Conservation (phyloP, 2,329 filamentous ascomycete species). For the Xylaria sp. region DNA sequence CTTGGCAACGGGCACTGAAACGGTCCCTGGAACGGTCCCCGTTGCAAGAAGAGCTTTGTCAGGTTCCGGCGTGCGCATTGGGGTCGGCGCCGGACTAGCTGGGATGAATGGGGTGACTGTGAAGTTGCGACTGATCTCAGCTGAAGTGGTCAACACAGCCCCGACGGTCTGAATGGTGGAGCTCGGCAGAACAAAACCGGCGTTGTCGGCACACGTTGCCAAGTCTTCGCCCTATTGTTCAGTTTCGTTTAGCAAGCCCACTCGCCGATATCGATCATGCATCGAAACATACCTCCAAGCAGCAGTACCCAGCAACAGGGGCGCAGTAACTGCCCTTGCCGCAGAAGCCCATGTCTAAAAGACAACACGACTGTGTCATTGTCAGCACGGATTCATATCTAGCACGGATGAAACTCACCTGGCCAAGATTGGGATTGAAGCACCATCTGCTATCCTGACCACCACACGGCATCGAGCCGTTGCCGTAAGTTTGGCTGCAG, state of each 20-base stretch:
- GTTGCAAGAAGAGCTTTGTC: background rate
- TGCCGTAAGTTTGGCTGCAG: slow-evolving; percentile 35
- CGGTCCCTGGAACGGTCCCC: background rate
- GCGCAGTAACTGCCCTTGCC: slow-evolving; percentile 34
- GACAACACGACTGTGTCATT: slow-evolving; percentile 33
- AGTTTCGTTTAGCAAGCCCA: slow-evolving; percentile 15
- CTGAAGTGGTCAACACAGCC: slow-evolving; percentile 4
- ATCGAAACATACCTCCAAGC: slow-evolving; percentile 31
- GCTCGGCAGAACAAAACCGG: slow-evolving; percentile 31
- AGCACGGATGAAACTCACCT: slow-evolving; percentile 27
- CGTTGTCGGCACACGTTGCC: slow-evolving; percentile 32
- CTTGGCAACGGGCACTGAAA: background rate
- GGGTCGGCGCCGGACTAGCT: slow-evolving; percentile 10
- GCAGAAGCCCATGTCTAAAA: slow-evolving; percentile 34
- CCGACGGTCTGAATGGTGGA: slow-evolving; percentile 10
- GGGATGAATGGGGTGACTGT: slow-evolving; percentile 24
- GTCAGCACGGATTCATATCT: slow-evolving; percentile 10
- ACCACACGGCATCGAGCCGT: slow-evolving; percentile 32
- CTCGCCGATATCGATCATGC: background rate
- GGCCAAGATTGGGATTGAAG: slow-evolving; percentile 33
- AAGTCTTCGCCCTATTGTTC: slow-evolving; percentile 32
- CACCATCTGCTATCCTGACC: slow-evolving; percentile 30
- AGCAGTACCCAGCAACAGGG: slow-evolving; percentile 36
- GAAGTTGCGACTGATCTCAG: slow-evolving; percentile 15
- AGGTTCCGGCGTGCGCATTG: background rate